Conservation (phyloP, 1,139 yeast genomes). For the Arxiozyma slooffiae region DNA sequence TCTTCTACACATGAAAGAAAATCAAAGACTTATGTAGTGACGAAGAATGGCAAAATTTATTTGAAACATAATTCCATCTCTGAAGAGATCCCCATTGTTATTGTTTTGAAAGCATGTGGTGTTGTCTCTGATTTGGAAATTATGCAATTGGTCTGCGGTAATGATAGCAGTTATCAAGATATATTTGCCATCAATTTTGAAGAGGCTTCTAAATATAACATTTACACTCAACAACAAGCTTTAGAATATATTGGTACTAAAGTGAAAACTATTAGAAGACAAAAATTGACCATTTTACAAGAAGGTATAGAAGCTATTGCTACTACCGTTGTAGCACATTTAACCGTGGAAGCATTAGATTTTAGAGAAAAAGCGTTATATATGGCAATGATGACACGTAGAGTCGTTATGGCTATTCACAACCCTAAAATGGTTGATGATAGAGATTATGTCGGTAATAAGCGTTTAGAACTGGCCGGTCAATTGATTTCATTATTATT, state of each 20-base stretch:
- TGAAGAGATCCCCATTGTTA: conserved; percentile 91
- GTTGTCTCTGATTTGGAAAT: conserved; percentile 86
- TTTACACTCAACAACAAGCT: conserved; percentile 90
- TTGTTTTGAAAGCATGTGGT: conserved; percentile 92
- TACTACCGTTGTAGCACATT: conserved; percentile 90
- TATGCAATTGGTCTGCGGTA: conserved; percentile 88
- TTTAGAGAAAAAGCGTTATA: conserved; percentile 91
- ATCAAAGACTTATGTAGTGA: conserved; percentile 89
- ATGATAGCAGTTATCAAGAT: conserved; percentile 80
- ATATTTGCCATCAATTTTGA: conserved; percentile 86
- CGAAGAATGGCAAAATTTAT: conserved; percentile 81
- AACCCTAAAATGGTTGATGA: conserved; percentile 95
- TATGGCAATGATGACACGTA: conserved; percentile 91
- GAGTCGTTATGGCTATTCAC: conserved; percentile 91
- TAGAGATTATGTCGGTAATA: conserved; percentile 96
- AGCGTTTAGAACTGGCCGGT: conserved; percentile 93
- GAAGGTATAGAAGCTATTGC: conserved; percentile 98
- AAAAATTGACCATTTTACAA: conserved; percentile 69
- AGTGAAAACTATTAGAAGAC: conserved; percentile 88
- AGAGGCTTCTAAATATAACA: conserved; percentile 79
- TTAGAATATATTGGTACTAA: conserved; percentile 80
- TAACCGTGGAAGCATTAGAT: conserved; percentile 75
- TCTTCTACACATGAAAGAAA: conserved; percentile 97
- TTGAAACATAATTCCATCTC: conserved; percentile 89
- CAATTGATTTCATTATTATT: conserved; percentile 88